A percentile compares a stretch with the other conserved stretches of the same genome.
Evolutionary conservation across 2,329 filamentous ascomycete species (phyloP).

Genomic region (Didymella pinodella): DNA sequence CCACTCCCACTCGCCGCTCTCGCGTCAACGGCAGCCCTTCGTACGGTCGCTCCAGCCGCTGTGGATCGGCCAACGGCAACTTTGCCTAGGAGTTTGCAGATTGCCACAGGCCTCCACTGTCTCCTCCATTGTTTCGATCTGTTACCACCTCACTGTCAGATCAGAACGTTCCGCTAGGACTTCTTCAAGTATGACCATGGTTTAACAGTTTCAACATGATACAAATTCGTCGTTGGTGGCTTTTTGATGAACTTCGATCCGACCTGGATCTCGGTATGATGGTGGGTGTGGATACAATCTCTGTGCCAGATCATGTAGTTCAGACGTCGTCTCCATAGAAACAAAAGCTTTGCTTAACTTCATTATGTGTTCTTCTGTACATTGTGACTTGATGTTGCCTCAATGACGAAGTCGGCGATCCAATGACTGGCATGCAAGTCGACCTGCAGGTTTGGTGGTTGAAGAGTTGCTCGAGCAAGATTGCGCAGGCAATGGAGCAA

Average conservation of each 20-base stretch:
- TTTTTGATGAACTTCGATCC: constrained; percentile 20
- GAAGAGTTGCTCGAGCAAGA: not conserved
- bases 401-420: not conserved
- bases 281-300: constrained; percentile 30
- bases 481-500: not conserved
- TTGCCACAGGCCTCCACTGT: constrained; percentile 10
- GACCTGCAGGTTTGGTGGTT: not conserved
- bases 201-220: constrained; percentile 19
- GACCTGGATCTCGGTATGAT: constrained; percentile 27
- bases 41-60: constrained; percentile 16
- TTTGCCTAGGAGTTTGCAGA: constrained; percentile 22
- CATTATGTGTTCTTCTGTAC: constrained; percentile 8
- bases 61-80: constrained; percentile 20
- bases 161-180: constrained; percentile 18
- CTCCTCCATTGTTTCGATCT: constrained; percentile 21
- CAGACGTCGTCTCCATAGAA: constrained; percentile 20
- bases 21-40: constrained; percentile 19
- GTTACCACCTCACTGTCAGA: constrained; percentile 28
- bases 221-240: constrained; percentile 22
- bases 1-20: constrained; percentile 24
- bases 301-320: constrained; percentile 27
- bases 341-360: constrained; percentile 29
- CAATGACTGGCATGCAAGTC: not conserved
- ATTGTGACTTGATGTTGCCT: constrained; percentile 11
- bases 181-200: constrained; percentile 17